A percentile compares a stretch with the other conserved stretches of the same genome.
phyloP scores from a whole-genome alignment of 148 eudicot species.

The Rhododendron vialii region DNA sequence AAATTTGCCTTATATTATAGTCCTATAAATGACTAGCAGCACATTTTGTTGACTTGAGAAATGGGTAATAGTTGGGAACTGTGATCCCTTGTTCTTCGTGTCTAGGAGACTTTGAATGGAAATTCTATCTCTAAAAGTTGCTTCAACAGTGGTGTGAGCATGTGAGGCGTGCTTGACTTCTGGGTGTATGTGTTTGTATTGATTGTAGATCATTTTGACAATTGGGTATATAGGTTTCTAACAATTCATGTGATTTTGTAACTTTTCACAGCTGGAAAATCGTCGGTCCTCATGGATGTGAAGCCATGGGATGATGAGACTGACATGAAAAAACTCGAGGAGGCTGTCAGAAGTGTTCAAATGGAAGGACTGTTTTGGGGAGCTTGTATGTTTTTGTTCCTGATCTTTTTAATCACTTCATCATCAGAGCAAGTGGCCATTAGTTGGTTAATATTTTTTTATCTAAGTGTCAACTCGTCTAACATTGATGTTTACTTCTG shows the following conservation, averaged over 20 bases:
- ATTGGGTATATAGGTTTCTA: not conserved
- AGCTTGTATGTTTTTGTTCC: slow-evolving; percentile 59
- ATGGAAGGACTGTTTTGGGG: slow-evolving; percentile 88
- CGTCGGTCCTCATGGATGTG: slow-evolving; percentile 71
- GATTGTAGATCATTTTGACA: not conserved
- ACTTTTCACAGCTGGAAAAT: slow-evolving; percentile 65
- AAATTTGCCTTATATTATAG: not conserved
- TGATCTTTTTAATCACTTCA: not conserved
- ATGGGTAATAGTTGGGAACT: not conserved
- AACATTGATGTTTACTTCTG: not conserved
- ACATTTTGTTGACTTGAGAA: not conserved
- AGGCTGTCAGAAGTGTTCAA: slow-evolving; percentile 76
- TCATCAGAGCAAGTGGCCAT: not conserved
- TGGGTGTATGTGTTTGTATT: not conserved
- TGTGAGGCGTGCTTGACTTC: not conserved
- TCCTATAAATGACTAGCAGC: not conserved
- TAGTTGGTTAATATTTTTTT: not conserved
- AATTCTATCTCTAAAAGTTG: not conserved
- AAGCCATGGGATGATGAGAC: slow-evolving; percentile 99
- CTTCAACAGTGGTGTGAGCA: not conserved
- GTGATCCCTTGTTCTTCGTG: not conserved
- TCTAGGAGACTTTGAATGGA: not conserved
- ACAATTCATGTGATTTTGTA: not conserved
- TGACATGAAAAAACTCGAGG: slow-evolving; percentile 92
- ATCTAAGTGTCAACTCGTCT: not conserved